phyloP scores from a whole-genome alignment of 768 basidiomycete genomes.

The Suillus subaureus region DNA sequence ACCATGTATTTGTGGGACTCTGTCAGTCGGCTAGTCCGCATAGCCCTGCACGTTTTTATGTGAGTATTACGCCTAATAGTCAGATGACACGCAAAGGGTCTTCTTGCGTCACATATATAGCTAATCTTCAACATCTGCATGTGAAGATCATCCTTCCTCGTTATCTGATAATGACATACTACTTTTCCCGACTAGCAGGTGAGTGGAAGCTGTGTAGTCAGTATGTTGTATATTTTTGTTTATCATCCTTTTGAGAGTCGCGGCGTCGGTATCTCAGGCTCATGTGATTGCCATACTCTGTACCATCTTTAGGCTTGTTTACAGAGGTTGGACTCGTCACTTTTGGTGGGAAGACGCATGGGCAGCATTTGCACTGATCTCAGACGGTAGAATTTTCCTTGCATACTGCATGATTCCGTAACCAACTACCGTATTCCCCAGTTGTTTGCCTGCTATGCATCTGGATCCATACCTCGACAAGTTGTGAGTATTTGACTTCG shows the following conservation, averaged over 20 bases:
- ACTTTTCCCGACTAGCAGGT: neutral
- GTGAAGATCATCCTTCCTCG: neutral
- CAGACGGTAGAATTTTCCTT: neutral
- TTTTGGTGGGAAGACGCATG: conserved; percentile 6
- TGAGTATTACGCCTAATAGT: neutral
- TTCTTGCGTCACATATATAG: neutral
- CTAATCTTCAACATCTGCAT: neutral
- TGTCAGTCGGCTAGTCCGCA: neutral
- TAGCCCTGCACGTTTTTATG: neutral
- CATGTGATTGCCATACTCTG: neutral
- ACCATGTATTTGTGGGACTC: neutral
- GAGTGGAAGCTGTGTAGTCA: neutral
- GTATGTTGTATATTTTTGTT: neutral
- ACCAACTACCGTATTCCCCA: neutral
- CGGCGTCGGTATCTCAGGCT: neutral
- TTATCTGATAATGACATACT: neutral
- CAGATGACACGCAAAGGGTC: neutral
- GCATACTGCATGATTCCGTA: neutral
- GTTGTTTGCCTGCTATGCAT: neutral
- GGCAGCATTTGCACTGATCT: neutral
- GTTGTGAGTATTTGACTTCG: neutral
- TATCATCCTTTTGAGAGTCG: neutral
- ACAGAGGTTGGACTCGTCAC: neutral
- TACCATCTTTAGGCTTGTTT: neutral
- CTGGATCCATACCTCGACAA: neutral